A percentile compares a stretch with the other conserved stretches of the same genome.
These are phyloP conservation scores for Cunninghamia lanceolata DNA, from an alignment of 75 land plant species.

Conservation along the genomic window DNA sequence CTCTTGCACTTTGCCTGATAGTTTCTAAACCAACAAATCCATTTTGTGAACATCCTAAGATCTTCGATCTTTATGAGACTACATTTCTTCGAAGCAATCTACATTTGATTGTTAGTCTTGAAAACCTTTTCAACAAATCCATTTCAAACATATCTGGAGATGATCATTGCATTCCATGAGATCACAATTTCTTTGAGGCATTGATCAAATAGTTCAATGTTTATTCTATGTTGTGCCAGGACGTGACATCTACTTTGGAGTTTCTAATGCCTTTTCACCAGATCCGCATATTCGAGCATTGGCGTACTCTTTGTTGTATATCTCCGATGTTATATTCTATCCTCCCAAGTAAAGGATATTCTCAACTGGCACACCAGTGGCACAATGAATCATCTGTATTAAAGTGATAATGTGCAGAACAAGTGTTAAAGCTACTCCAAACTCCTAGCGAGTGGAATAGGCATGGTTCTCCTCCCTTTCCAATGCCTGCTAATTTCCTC, in stretches of 20 bases:
- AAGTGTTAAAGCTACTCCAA: constrained; percentile 34
- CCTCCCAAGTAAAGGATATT: too few species aligned
- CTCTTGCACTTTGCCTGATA: too few species aligned
- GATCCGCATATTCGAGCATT: constrained; percentile 56
- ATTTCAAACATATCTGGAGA: too few species aligned
- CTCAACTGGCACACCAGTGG: constrained; percentile 41
- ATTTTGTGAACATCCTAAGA: too few species aligned
- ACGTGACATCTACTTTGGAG: constrained; percentile 36
- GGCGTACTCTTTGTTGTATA: constrained; percentile 53
- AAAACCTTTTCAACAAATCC: too few species aligned
- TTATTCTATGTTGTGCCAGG: constrained; percentile 58
- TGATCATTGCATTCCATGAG: too few species aligned
- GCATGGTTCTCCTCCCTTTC: constrained; percentile 39
- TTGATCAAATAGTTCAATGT: too few species aligned
- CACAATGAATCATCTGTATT: constrained; percentile 37
- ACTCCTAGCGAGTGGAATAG: constrained; percentile 43
- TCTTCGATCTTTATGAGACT: too few species aligned
- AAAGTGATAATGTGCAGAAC: constrained; percentile 43
- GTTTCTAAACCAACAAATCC: too few species aligned
- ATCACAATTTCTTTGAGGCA: too few species aligned
- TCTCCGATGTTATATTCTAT: constrained; percentile 52
- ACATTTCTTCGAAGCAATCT: too few species aligned
- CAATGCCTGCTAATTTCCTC: constrained; percentile 40
- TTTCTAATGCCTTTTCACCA: constrained; percentile 41
- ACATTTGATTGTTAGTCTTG: too few species aligned